Conservation (phyloP, 140 eudicot species). For the Stevia rebaudiana region DNA sequence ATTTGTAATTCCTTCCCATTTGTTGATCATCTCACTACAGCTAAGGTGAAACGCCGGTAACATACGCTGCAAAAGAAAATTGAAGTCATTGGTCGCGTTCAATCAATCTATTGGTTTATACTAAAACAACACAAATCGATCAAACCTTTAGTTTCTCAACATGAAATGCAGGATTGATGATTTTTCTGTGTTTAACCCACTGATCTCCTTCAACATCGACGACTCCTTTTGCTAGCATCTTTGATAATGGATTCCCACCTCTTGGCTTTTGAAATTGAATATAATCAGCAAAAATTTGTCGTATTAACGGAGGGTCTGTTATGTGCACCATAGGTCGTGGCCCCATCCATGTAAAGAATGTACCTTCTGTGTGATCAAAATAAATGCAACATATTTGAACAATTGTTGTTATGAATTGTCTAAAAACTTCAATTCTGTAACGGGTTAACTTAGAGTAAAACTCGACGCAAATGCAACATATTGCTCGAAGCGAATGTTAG, state of each 20-base stretch:
- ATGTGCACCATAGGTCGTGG: constrained; percentile 24
- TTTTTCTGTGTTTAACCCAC: constrained; percentile 57
- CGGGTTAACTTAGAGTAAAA: too few relatives aligned
- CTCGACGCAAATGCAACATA: too few relatives aligned
- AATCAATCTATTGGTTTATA: background rate
- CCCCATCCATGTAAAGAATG: constrained; percentile 29
- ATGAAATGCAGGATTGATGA: constrained; percentile 56
- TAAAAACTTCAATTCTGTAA: too few relatives aligned
- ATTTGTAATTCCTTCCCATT: constrained; percentile 38
- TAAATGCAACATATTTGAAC: background rate
- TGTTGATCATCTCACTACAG: constrained; percentile 29
- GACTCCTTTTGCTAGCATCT: constrained; percentile 40
- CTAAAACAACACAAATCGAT: background rate
- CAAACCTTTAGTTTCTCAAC: constrained; percentile 42
- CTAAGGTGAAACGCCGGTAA: constrained; percentile 35
- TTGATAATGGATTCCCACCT: constrained; percentile 21
- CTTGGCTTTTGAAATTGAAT: constrained; percentile 18
- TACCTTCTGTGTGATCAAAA: constrained; percentile 2
- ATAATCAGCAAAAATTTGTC: constrained; percentile 14
- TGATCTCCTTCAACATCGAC: constrained; percentile 38
- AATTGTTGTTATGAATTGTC: too few relatives aligned
- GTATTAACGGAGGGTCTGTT: constrained; percentile 20
- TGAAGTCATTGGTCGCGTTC: background rate
- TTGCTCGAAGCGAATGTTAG: too few relatives aligned
- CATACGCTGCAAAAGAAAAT: constrained; percentile 38